Percentiles rank a stretch among this genome's conserved stretches.
Evolutionary conservation across 495 filamentous ascomycete species (phyloP).

Genomic region (Penicillium manginii): DNA sequence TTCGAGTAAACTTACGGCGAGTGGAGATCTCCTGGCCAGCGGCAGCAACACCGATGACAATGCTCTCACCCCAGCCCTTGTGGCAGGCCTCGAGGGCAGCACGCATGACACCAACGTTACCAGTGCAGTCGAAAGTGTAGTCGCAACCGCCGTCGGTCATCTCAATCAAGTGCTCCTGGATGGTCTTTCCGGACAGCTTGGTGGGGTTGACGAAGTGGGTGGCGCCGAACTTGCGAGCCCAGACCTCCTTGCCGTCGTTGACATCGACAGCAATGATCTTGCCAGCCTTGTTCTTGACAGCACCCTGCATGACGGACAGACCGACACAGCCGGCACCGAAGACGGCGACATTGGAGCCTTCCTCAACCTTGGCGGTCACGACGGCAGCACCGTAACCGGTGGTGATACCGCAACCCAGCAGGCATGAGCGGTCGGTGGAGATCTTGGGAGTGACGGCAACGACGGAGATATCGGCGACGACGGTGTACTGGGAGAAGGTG

Average conservation of each 20-base stretch:
- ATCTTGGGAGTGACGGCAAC: constrained; percentile 89
- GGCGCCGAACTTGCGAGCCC: constrained; percentile 91
- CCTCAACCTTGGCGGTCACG: constrained; percentile 87
- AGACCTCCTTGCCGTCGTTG: constrained; percentile 89
- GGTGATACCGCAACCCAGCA: constrained; percentile 97
- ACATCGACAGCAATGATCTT: constrained; percentile 97
- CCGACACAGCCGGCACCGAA: constrained; percentile 97
- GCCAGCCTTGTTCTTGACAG: constrained; percentile 80
- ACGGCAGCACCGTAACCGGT: constrained; percentile 96
- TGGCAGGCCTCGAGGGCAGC: constrained; percentile 96
- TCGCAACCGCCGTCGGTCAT: constrained; percentile 99
- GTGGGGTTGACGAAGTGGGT: constrained; percentile 97
- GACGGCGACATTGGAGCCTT: constrained; percentile 87
- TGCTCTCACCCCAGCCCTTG: constrained; percentile 98
- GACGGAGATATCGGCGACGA: constrained; percentile 97
- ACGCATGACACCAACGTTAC: constrained; percentile 95
- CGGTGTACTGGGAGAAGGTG: constrained; percentile 98
- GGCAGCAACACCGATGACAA: constrained; percentile 96
- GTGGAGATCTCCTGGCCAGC: constrained; percentile 97
- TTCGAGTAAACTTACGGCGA: constrained; percentile 69
- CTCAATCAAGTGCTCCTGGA: constrained; percentile 90
- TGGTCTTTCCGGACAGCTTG: constrained; percentile 72
- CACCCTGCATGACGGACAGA: constrained; percentile 91
- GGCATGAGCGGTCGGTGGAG: constrained; percentile 93
- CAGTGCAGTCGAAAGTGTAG: constrained; percentile 99